Evolutionary conservation across 495 filamentous ascomycete genomes (phyloP).

Genomic region (Annulohypoxylon bovei): DNA sequence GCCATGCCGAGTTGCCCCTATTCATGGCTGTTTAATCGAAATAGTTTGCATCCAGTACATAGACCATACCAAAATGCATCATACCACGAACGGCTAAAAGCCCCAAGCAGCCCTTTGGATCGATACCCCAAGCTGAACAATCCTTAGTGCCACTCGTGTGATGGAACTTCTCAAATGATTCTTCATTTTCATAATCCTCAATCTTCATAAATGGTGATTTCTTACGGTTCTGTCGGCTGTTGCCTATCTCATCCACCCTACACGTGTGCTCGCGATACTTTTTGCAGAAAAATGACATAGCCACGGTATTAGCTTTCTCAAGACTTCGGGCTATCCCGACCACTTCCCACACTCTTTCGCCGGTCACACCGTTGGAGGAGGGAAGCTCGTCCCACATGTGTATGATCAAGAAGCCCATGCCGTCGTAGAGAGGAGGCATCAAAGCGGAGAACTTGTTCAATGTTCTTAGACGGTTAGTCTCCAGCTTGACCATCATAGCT

Average conservation of each 20-base stretch:
- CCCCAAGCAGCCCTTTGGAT: background rate
- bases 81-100: background rate
- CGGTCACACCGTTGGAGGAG: background rate
- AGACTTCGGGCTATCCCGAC: background rate
- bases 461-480: background rate
- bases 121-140: slow-evolving; percentile 19
- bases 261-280: background rate
- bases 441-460: background rate
- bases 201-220: background rate
- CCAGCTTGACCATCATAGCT: slow-evolving; percentile 7
- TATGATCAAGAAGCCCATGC: background rate
- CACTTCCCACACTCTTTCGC: background rate
- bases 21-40: background rate
- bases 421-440: background rate
- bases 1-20: background rate
- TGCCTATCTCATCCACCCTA: background rate
- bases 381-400: background rate
- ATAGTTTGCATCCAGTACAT: background rate
- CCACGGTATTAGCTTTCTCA: background rate
- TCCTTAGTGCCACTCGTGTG: background rate
- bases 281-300: slow-evolving; percentile 8
- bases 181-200: background rate
- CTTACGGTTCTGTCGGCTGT: background rate
- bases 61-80: background rate
- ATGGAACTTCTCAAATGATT: background rate